Base-by-base conservation (phyloP, 768 basidiomycete genomes). In the Trametes coccinea region DNA sequence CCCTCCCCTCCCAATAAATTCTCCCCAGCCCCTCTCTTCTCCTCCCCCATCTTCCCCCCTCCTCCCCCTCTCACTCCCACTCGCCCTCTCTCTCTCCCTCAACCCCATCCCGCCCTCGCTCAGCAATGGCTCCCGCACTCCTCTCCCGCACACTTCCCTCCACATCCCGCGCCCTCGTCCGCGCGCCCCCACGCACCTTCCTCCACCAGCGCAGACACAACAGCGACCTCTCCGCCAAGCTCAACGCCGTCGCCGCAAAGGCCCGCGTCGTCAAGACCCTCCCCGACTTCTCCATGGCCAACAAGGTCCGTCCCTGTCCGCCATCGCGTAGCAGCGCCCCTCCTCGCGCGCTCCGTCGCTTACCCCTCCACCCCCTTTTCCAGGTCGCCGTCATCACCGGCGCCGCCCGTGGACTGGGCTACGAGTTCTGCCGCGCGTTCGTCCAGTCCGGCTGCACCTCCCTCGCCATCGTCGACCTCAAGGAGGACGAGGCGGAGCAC, bases 371-470 rank as follows among this genome's bases (percentile, higher is more conserved):
- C 34, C 34, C 34, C 34, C 34, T 37, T 60, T 41, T 56, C 30
- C 62, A 96, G 88, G 93, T 94, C 56, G 93, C 92, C 76, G 78
- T 95, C 67, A 87, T 98, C 53, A 98, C 96, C 41, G 96, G 96
- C 48, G 96, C 88, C 56, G 96, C 95, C 11, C 82, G 91, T 69
- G 96, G 96, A 6, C 78, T 98, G 48, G 96, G 96, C 6, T 82
- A 90, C 66, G 89, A 93, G 73, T 93, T 98, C 72, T 95, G 93
- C 72, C 84, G 87, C 48, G 94, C 94, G 11, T 95, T 98, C 74
- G 69, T 95, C 66, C 87, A 90, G 75, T 90, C 91, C 5, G 95
- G 94, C 52, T 93, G 92, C 73, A 87, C 87, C 30, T 80, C 80
- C 55, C 73, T 98, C 31, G 93, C 86, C 34, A 82, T 97, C 65